phyloP scores from a whole-genome alignment of 139 green algal species.

The Closterium sp. region DNA sequence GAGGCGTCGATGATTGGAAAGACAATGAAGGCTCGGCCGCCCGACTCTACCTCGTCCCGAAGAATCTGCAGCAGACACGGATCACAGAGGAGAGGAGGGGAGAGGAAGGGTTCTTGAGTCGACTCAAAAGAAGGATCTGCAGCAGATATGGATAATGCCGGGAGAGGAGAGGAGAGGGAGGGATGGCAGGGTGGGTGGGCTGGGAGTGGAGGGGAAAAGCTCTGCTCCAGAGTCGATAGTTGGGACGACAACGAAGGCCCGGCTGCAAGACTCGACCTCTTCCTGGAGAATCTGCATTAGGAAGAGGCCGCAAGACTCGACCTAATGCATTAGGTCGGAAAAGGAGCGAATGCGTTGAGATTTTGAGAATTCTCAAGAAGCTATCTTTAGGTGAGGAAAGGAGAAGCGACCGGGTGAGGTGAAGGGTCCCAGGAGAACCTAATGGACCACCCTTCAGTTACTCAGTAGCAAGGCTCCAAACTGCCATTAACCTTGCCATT shows the following conservation, averaged over 20 bases:
- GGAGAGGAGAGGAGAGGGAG: neutral
- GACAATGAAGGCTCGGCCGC: conserved; percentile 41
- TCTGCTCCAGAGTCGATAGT: conserved; percentile 27
- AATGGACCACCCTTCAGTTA: neutral
- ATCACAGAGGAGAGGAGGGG: neutral
- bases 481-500: neutral
- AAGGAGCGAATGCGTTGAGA: too few species aligned
- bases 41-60: conserved; percentile 37
- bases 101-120: neutral
- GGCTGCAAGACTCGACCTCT: neutral
- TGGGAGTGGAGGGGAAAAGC: neutral
- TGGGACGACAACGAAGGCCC: conserved; percentile 27
- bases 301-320: neutral
- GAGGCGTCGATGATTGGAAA: conserved; percentile 46
- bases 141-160: neutral
- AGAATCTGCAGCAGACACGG: conserved; percentile 17
- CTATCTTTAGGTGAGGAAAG: too few species aligned
- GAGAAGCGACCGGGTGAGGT: too few species aligned
- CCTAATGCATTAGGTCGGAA: too few species aligned
- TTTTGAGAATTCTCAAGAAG: too few species aligned
- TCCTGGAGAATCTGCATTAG: conserved; percentile 26
- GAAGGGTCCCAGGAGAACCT: neutral
- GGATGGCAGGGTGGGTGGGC: neutral
- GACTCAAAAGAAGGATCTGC: neutral
- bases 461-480: neutral